Evolutionary conservation across 345 rosid species (phyloP), one percentile per base, ranked within the genome.

Genomic region (Pugionium cornutum): DNA sequence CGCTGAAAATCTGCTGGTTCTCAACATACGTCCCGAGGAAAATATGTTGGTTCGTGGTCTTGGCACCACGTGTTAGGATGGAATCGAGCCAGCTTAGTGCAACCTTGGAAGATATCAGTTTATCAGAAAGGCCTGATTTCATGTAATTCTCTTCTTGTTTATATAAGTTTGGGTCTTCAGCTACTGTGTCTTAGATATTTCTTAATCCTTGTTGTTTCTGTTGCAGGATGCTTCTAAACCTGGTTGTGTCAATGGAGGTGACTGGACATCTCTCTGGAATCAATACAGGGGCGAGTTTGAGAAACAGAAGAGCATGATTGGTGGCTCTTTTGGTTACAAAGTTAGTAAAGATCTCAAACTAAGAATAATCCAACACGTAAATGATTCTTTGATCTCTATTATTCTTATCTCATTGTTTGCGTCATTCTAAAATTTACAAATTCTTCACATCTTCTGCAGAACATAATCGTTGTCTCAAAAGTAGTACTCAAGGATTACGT

Each of bases 181-280:
- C 31, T 35, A 33, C 36, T 5, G 30, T 4, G 43, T 46, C 18
- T 7, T 47, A 6, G 49, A 64, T 8, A 7, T 41, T 35, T 45
- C 35, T 40, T 27, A 6, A 34, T 43, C 66, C 47, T 18, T 7
- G 54, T 18, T 7, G 58, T 63, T 40, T 69, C n/a, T 57, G 37
- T 52, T 36, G 27, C 70, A 87, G 98, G 83, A 54, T 83, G 82
- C 82, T 86, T 47, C 74, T 87, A 75, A 87, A 89, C 44, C 91
- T 85, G 66, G 52, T 89, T 75, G 92, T 92, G 45, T 87, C 96
- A 32, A 84, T 89, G 96, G 98, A 89, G 83, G 92, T 92, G 67
- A 79, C 89, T 89, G 98, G 98, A 89, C 92, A 43, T 82, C 89
- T 55, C 92, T 92, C 60, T 92, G 95, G 98, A 81, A 73, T 74